Base-by-base conservation (phyloP, 345 rosid genomes). In the Populus alba region DNA sequence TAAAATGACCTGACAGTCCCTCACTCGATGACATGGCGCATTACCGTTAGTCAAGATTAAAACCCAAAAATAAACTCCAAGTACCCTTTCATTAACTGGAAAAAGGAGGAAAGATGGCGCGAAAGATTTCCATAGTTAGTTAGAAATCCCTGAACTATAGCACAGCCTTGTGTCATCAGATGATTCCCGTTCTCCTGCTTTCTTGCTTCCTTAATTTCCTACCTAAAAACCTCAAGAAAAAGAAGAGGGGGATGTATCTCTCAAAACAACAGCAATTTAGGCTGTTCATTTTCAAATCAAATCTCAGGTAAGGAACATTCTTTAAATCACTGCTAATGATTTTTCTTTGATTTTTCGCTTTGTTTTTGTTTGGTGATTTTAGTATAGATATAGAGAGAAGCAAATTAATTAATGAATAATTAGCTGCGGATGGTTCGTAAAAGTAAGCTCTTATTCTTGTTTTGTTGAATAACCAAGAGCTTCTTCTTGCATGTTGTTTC, bases 51-150 rank as follows among this genome's bases (percentile, higher is more conserved):
- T 2, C 75, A 66, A 39, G 1, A n/a, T 6, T 37, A 16, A 66
- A 18, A 62, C 10, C 39, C 38, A 37, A 59, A 41, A 13, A 66
- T 51, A 74, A 77, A 41, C 35, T 31, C 47, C 62, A 43, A 35
- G 76, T 39, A 77, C 51, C 73, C 22, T 70, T 6, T 59, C 16
- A n/a, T n/a, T 59, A 53, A 59, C 29, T 9, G 65, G 25, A 59
- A 57, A 59, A 9, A 11, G 29, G 35, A 55, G 38, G 35, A 10
- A 73, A 81, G 77, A 78, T 78, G 89, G 91, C 89, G 89, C 84
- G 82, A 86, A 87, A 82, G 65, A 59, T 77, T 63, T 39, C 17
- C 74, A 75, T 61, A 38, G 88, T 83, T 82, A 67, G 87, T 83
- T 86, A 71, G 75, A 83, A 75, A 29, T 74, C 89, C 89, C 85